These are phyloP conservation scores for Pelargonium myrrhifolium DNA, from an alignment of 441 rosid genomes.

Conservation along the genomic window DNA sequence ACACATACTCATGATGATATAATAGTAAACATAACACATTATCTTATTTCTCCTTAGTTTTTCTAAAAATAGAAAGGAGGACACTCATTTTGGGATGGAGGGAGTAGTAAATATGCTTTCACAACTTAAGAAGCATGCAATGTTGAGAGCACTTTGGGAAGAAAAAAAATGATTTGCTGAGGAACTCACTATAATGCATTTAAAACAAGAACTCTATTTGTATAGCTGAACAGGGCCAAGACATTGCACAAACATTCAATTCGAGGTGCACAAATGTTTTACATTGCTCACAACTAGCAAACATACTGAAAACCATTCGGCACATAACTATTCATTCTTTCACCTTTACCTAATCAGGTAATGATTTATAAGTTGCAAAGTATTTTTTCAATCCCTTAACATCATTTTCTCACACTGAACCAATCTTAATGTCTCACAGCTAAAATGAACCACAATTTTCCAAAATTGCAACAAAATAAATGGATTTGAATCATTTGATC, in stretches of 20 bases:
- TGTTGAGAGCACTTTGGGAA: neutral
- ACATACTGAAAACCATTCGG: neutral
- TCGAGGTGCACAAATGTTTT: neutral
- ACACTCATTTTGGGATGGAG: too few relatives aligned
- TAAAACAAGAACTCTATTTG: neutral
- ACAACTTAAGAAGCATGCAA: neutral
- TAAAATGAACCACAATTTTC: slow-evolving; percentile 5
- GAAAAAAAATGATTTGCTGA: neutral
- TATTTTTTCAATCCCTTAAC: neutral
- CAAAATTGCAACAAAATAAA: slow-evolving; percentile 14
- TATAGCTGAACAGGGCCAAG: neutral
- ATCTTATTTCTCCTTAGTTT: too few relatives aligned
- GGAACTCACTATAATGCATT: neutral
- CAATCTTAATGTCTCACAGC: neutral
- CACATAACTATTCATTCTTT: neutral
- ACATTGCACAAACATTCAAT: neutral
- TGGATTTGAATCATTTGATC: neutral
- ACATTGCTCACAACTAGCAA: neutral
- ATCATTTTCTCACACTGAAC: neutral
- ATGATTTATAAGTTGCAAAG: neutral
- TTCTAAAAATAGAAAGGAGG: too few relatives aligned
- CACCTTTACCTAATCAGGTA: neutral
- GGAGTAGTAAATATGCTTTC: neutral
- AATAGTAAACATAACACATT: too few relatives aligned
- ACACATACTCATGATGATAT: too few relatives aligned